Conservation (phyloP, 352 stramenopile species). For the Phytophthora hybrid region DNA sequence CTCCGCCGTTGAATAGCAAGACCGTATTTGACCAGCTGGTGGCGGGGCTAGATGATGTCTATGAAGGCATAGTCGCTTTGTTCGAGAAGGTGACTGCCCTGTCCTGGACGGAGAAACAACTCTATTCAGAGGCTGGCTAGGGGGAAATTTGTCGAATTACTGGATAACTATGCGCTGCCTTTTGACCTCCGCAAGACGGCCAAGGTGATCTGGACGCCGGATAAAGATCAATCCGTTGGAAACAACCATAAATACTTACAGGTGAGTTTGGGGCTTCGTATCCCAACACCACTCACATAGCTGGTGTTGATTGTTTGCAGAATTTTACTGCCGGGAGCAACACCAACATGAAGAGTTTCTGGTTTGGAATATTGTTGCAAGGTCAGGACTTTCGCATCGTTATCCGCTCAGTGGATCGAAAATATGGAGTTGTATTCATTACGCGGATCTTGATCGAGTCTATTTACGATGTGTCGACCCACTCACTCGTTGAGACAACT, state of each 20-base stretch:
- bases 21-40: conserved; percentile 28
- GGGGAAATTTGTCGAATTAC: conserved; percentile 27
- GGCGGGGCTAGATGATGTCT: conserved; percentile 19
- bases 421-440: conserved; percentile 31
- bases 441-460: conserved; percentile 30
- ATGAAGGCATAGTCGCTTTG: conserved; percentile 16
- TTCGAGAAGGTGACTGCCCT: conserved; percentile 15
- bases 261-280: conserved; percentile 12
- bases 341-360: conserved; percentile 28
- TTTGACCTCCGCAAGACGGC: conserved; percentile 22
- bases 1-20: conserved; percentile 28
- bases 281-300: too few relatives aligned
- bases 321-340: conserved; percentile 17
- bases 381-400: conserved; percentile 11
- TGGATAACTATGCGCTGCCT: conserved; percentile 28
- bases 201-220: conserved; percentile 26
- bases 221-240: neutral
- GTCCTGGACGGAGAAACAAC: conserved; percentile 27
- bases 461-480: conserved; percentile 4
- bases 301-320: neutral
- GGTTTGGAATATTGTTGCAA: conserved; percentile 19
- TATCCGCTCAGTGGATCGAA: conserved; percentile 19
- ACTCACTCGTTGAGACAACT: conserved; percentile 22
- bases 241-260: conserved; percentile 17
- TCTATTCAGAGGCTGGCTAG: neutral